Evolutionary conservation across 352 stramenopile species (phyloP), one percentile per base, ranked within the genome.

Genomic region (Globisporangium paddicum): DNA sequence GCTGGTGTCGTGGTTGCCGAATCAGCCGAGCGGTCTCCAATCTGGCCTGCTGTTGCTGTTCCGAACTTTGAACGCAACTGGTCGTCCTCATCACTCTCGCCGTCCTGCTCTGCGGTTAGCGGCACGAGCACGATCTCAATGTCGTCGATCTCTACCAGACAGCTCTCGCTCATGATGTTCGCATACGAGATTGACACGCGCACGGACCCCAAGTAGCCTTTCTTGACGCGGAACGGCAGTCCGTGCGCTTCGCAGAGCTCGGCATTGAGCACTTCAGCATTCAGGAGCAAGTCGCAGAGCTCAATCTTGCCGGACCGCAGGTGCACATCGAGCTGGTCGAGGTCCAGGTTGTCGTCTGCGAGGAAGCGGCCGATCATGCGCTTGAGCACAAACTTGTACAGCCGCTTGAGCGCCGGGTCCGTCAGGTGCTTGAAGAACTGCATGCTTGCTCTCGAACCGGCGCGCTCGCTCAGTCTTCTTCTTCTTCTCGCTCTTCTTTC

Each of bases 321-420:
- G 62, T 93, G 86, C 37, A 96, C 86, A 53, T 96, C 82, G 35
- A 96, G 63, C 56, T 96, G 86, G 63, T 93, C 83, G 54, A 96
- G 55, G 71, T 96, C 84, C 41, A 96, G 72, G 58, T 93, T 86
- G 54, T 93, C 79, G 25, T 79, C 71, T 2, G 82, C 75, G 37
- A 96, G 69, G 64, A 94, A 96, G n/a, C 84, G 81, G 13, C 86
- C 86, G 52, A 96, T 88, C 64, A 94, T 81, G 58, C 86, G 84
- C 81, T 96, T 94, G 30, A 96, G 75, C 60, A 96, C 84, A 56
- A 96, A 96, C 69, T 96, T 96, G 79, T 96, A 96, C 37, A 96
- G 73, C 46, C 86, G 86, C 77, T 96, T 96, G 53, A 96, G 79
- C 63, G 86, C 86, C 21, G 86, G 86, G 59, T 96, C 86, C 42